phyloP scores from a whole-genome alignment of 208 protist genomes.

The Spironucleus salmonicida region DNA sequence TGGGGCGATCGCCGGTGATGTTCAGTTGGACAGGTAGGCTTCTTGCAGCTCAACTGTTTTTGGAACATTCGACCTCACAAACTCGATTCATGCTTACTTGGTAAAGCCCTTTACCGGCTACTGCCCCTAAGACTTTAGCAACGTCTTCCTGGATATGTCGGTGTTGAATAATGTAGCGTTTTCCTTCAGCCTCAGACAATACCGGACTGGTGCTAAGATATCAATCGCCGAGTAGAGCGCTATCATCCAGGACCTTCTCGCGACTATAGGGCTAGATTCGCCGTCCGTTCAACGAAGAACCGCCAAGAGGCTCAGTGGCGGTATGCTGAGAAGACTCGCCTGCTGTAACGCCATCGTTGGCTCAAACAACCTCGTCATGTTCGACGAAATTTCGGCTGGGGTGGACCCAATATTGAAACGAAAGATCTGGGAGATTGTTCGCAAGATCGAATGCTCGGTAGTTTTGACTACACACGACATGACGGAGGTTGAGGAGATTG shows the following conservation, averaged over 20 bases:
- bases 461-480: slow-evolving; percentile 23
- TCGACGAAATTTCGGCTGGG: slow-evolving; percentile 11
- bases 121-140: slow-evolving; percentile 4
- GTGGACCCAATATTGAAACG: slow-evolving; percentile 17
- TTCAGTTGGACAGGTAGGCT: too few relatives aligned
- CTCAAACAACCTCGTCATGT: background rate
- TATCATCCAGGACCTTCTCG: background rate
- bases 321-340: slow-evolving; percentile 3
- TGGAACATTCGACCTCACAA: too few relatives aligned
- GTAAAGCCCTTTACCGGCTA: background rate
- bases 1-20: too few relatives aligned
- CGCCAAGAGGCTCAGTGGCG: background rate
- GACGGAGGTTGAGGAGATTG: slow-evolving; percentile 6
- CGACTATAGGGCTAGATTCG: background rate
- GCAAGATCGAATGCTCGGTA: background rate
- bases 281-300: background rate
- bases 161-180: background rate
- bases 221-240: background rate
- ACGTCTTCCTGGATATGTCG: slow-evolving; percentile 4
- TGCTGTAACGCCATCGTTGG: background rate
- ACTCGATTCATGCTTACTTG: too few relatives aligned
- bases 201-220: background rate
- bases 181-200: too few relatives aligned
- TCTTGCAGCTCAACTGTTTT: too few relatives aligned
- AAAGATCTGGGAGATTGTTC: slow-evolving; percentile 7